phyloP scores from a whole-genome alignment of 129 eudicot genomes.

The Flaveria robusta region DNA sequence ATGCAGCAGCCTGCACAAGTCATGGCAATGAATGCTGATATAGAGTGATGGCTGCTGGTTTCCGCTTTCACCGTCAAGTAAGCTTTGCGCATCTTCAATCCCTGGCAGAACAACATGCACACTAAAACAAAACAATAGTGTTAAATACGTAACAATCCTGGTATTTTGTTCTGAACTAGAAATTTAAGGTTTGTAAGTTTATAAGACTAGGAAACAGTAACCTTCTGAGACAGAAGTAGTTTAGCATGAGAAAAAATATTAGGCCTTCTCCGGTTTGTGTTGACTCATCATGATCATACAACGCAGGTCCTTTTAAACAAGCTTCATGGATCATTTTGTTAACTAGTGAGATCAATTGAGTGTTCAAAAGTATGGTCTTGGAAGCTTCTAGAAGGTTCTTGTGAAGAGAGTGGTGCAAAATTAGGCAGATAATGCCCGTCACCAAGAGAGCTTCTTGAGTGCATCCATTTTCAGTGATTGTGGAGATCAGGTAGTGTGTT shows the following conservation, averaged over 20 bases:
- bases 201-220: slow-evolving; percentile 20
- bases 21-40: slow-evolving; percentile 68
- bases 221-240: slow-evolving; percentile 77
- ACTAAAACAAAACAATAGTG: slow-evolving; percentile 41
- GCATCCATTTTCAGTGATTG: slow-evolving; percentile 50
- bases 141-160: slow-evolving; percentile 6
- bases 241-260: slow-evolving; percentile 59
- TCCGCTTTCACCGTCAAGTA: slow-evolving; percentile 35
- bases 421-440: slow-evolving; percentile 60
- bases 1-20: slow-evolving; percentile 77
- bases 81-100: slow-evolving; percentile 44
- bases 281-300: slow-evolving; percentile 62
- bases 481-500: slow-evolving; percentile 52
- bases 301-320: slow-evolving; percentile 67
- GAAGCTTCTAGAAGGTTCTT: slow-evolving; percentile 69
- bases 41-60: slow-evolving; percentile 43
- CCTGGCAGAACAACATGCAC: slow-evolving; percentile 66
- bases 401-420: slow-evolving; percentile 73
- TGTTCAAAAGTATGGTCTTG: slow-evolving; percentile 63
- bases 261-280: slow-evolving; percentile 57
- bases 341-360: slow-evolving; percentile 47
- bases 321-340: slow-evolving; percentile 49
- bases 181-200: not conserved
- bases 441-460: slow-evolving; percentile 56
- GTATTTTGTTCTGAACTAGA: not conserved